Base-by-base conservation (phyloP, 768 basidiomycete species). In the Kwoniella shandongensis region DNA sequence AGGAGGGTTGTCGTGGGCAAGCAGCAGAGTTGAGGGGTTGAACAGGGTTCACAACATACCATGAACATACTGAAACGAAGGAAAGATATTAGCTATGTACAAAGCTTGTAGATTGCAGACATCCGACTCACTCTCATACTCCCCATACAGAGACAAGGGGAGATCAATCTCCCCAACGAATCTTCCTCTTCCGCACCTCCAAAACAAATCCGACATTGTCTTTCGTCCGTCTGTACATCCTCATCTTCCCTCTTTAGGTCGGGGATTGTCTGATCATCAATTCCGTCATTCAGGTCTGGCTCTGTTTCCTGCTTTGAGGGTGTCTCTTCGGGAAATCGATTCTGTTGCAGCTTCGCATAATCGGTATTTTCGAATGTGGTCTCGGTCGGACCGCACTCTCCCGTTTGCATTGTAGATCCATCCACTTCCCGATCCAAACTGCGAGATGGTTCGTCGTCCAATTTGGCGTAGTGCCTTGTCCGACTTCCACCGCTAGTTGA, bases 81-180 rank as follows among this genome's bases (percentile, higher is more conserved):
- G 22, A 46, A 56, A 50, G 36, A 32, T 29, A 40, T 56, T 22
- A 39, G 40, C 47, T 36, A 23, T 17, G 22, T 35, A 23, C 12
- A 23, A 25, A 1, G 27, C 25, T 18, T 26, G 23, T 13, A 35
- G 13, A 5, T 11, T 8, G 44, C 2, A 35, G 44, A 2, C 3
- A 18, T 18, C 11, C 32, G 25, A 62, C 69, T 70, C 59, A 85
- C 83, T 58, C 85, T 86, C 58, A 91, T 88, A 20, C 86, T 86
- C 40, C 90, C 90, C 59, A 83, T 85, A 51, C 88, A 88, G 1
- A 86, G 79, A 73, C 88, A 89, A 4, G 91, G 91, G 27, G 86
- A 84, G 63, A 93, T 89, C 63, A 92, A 82, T 51, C 85, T 83
- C 2, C 91, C 91, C 38, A 87, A 78, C 23, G 82, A 80, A 0